Percentiles rank a stretch among this genome's conserved stretches.
Conservation (phyloP, 306 rosid genomes). For the Castanea sativa region DNA sequence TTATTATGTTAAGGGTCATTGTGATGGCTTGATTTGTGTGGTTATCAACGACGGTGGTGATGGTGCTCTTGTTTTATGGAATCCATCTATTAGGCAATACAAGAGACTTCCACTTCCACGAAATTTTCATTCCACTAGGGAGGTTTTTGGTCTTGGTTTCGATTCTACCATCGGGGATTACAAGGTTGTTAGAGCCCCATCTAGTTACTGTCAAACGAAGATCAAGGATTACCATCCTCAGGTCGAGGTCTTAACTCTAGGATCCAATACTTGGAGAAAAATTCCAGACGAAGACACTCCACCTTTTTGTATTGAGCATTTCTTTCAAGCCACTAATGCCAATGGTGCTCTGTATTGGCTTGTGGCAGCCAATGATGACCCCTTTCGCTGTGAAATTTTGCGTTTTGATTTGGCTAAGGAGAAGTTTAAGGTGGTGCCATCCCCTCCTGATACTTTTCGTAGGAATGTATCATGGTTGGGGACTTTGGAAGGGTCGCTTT, state of each 20-base stretch:
- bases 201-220: constrained; percentile 30
- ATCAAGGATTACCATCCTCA: constrained; percentile 11
- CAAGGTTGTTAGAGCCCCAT: constrained; percentile 37
- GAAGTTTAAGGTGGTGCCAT: constrained; percentile 30
- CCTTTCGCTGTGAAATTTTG: constrained; percentile 11
- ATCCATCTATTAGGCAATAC: constrained; percentile 34
- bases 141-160: constrained; percentile 33
- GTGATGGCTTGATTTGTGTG: constrained; percentile 39
- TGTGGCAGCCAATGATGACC: constrained; percentile 3
- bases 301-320: constrained; percentile 32
- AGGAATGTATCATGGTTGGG: constrained; percentile 33
- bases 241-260: constrained; percentile 23
- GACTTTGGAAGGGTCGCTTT: constrained; percentile 17
- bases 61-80: constrained; percentile 36
- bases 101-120: constrained; percentile 28
- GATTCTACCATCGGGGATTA: constrained; percentile 19
- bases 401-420: constrained; percentile 32
- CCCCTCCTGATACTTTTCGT: constrained; percentile 14
- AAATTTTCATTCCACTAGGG: constrained; percentile 28
- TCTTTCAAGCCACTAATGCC: constrained; percentile 31
- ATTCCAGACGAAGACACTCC: constrained; percentile 32
- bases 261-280: constrained; percentile 28
- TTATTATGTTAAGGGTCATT: constrained; percentile 48
- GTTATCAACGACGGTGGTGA: constrained; percentile 36
- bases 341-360: constrained; percentile 39